Evolutionary conservation across 129 eudicot species (phyloP).

Genomic region (Escallonia herrerae): DNA sequence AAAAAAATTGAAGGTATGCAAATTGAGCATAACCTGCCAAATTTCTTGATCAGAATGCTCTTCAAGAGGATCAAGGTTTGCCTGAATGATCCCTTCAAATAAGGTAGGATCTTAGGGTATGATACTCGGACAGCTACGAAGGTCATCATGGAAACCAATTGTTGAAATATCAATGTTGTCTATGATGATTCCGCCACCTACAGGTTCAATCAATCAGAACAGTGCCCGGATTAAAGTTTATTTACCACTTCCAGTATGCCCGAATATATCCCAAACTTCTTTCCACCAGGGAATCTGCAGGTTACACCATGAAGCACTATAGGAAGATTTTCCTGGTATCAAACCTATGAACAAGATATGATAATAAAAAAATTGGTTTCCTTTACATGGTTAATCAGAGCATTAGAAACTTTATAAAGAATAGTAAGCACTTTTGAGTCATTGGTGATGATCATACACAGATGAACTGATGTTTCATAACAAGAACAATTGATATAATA

Average conservation of each 20-base stretch:
- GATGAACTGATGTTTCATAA: too few relatives aligned
- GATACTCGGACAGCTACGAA: slow-evolving; percentile 75
- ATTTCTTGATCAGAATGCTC: slow-evolving; percentile 78
- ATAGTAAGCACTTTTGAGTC: too few relatives aligned
- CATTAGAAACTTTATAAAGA: too few relatives aligned
- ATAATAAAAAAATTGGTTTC: too few relatives aligned
- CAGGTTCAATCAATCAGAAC: slow-evolving; percentile 81
- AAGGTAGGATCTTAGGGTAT: slow-evolving; percentile 94
- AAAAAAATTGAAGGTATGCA: neutral
- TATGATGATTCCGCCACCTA: slow-evolving; percentile 66
- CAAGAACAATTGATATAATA: too few relatives aligned
- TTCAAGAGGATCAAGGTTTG: slow-evolving; percentile 86
- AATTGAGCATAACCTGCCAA: slow-evolving; percentile 63
- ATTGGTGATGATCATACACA: too few relatives aligned
- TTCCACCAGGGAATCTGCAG: slow-evolving; percentile 83
- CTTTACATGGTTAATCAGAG: too few relatives aligned
- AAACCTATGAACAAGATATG: slow-evolving; percentile 42
- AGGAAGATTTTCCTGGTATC: slow-evolving; percentile 78
- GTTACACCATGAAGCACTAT: slow-evolving; percentile 77
- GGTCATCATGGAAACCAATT: slow-evolving; percentile 91
- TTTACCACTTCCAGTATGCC: slow-evolving; percentile 97
- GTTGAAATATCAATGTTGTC: slow-evolving; percentile 79
- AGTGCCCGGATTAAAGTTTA: slow-evolving; percentile 87
- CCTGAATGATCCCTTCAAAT: slow-evolving; percentile 87
- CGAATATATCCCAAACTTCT: slow-evolving; percentile 86